Conservation (phyloP, 2,329 filamentous ascomycete species). For the Penicillium sp. region DNA sequence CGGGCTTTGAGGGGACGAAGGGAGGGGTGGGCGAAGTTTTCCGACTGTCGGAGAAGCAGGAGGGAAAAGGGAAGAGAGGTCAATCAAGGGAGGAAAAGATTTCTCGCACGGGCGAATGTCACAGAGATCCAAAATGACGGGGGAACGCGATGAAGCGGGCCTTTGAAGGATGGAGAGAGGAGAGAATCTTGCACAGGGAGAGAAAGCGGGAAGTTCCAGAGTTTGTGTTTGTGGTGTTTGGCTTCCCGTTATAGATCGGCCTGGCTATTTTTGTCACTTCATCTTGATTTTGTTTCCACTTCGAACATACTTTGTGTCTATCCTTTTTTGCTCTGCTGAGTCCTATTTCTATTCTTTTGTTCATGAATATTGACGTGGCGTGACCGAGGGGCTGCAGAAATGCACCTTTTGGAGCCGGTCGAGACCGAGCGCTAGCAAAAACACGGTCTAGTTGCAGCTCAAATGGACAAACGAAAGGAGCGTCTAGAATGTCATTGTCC, state of each 20-base stretch:
- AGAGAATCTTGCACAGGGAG: conserved; percentile 24
- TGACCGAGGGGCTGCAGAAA: conserved; percentile 10
- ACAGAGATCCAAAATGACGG: conserved; percentile 14
- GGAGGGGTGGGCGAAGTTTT: conserved; percentile 22
- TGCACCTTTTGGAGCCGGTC: conserved; percentile 10
- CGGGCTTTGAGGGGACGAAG: conserved; percentile 18
- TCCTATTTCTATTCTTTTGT: neutral
- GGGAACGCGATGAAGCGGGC: conserved; percentile 6
- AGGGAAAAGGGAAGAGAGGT: conserved; percentile 6
- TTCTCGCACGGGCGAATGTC: conserved; percentile 8
- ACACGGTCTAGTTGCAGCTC: neutral
- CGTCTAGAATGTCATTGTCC: neutral
- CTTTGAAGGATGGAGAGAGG: conserved; percentile 19
- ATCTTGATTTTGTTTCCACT: neutral
- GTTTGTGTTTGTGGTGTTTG: conserved; percentile 28
- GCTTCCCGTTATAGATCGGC: conserved; percentile 22
- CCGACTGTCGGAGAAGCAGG: conserved; percentile 10
- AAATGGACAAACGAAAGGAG: neutral
- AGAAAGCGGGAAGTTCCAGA: conserved; percentile 23
- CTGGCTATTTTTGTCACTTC: neutral
- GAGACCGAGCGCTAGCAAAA: conserved; percentile 7
- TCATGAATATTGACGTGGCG: conserved; percentile 4
- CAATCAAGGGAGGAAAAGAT: conserved; percentile 23
- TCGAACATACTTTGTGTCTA: no score
- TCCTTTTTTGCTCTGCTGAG: neutral